Conservation (phyloP, 169 alveolate genomes). For the Plasmodium vivax region DNA sequence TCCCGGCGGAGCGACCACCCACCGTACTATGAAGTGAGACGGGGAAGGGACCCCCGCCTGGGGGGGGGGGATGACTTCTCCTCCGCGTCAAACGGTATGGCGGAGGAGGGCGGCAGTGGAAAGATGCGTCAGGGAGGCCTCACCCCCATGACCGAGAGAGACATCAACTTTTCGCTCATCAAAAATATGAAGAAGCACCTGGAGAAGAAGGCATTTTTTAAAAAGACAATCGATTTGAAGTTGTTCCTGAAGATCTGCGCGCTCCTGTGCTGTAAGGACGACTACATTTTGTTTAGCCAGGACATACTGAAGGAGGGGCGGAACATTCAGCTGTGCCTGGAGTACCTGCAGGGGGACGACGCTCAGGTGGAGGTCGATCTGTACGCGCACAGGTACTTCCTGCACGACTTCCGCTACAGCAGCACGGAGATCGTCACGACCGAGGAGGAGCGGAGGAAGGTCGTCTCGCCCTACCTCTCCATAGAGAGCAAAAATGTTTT, state of each 20-base stretch:
- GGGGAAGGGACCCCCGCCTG: background rate
- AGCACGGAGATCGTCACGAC: conserved; percentile 35
- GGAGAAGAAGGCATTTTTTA: conserved; percentile 37
- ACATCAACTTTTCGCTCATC: conserved; percentile 10
- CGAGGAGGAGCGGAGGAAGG: background rate
- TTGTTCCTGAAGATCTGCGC: conserved; percentile 26
- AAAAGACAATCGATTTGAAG: conserved; percentile 1
- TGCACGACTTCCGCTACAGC: conserved; percentile 3
- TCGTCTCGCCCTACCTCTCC: conserved; percentile 13
- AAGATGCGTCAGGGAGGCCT: background rate
- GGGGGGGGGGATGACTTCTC: background rate
- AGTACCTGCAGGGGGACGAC: conserved; percentile 29
- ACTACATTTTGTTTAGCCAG: conserved; percentile 18
- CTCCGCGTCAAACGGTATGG: background rate
- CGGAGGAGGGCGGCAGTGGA: background rate
- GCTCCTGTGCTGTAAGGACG: background rate
- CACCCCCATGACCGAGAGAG: background rate
- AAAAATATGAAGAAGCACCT: conserved; percentile 37
- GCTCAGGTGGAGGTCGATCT: background rate
- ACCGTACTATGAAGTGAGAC: background rate
- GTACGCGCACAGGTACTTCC: conserved; percentile 16
- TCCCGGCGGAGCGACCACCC: background rate
- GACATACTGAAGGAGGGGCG: conserved; percentile 32
- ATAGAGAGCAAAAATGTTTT: conserved; percentile 53
- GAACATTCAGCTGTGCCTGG: conserved; percentile 18